These are phyloP conservation scores for Berkeleyomyces basicola DNA, from an alignment of 2,329 filamentous ascomycete genomes.

Conservation along the genomic window DNA sequence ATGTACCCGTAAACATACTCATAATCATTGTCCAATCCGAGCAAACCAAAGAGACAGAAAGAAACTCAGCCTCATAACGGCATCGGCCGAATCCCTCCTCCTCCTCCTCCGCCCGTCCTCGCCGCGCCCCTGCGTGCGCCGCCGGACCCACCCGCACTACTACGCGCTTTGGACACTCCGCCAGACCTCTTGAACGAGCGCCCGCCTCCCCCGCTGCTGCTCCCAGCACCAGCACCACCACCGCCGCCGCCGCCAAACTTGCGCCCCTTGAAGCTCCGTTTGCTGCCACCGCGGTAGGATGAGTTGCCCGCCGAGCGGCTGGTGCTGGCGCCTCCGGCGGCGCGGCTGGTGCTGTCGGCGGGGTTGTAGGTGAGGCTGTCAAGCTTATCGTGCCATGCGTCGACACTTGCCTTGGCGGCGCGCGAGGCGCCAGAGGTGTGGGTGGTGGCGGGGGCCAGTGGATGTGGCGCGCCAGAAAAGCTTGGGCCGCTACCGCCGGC, in stretches of 20 bases:
- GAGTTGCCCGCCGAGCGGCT: background rate
- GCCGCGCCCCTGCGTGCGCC: background rate
- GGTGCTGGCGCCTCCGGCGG: background rate
- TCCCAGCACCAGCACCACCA: background rate
- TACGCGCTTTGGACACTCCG: background rate
- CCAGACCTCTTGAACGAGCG: background rate
- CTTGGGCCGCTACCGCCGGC: conserved; percentile 11
- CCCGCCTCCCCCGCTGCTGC: background rate
- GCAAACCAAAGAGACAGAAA: background rate
- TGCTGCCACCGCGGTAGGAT: background rate
- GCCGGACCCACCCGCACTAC: background rate
- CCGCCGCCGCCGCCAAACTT: background rate
- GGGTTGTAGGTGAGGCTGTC: conserved; percentile 1
- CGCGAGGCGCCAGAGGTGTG: conserved; percentile 16
- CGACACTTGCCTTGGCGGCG: background rate
- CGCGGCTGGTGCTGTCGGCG: background rate
- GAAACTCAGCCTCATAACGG: conserved; percentile 5
- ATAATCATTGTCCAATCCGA: background rate
- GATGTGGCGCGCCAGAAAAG: background rate
- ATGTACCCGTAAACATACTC: background rate
- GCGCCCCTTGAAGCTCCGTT: background rate
- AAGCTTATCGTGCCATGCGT: conserved; percentile 5
- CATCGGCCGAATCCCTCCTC: conserved; percentile 10
- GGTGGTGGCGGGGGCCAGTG: background rate
- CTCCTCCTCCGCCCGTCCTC: conserved; percentile 13